Evolutionary conservation across 78 protist species (phyloP).

Genomic region (Dictyostelium citrinum): DNA sequence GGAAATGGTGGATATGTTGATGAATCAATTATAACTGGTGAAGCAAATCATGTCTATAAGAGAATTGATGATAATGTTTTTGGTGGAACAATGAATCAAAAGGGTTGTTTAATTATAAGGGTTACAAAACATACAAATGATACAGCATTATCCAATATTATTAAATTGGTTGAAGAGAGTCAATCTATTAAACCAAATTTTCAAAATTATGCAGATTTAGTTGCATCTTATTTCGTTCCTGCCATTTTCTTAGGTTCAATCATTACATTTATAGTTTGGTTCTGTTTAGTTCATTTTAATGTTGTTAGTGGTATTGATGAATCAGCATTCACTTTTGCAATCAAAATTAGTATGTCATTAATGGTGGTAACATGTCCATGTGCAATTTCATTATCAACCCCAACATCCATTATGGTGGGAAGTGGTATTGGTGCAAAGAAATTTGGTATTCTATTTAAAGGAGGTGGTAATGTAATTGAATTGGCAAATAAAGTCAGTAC

Average conservation of each 20-base stretch:
- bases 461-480: conserved; percentile 92
- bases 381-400: conserved; percentile 89
- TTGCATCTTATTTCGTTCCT: conserved; percentile 91
- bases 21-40: conserved; percentile 94
- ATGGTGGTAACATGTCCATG: conserved; percentile 95
- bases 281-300: background rate
- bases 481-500: background rate
- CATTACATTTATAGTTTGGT: conserved; percentile 86
- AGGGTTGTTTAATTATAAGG: conserved; percentile 29
- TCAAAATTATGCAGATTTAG: conserved; percentile 84
- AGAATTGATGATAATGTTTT: conserved; percentile 67
- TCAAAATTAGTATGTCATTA: conserved; percentile 80
- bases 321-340: conserved; percentile 34
- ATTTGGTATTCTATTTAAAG: conserved; percentile 87
- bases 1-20: conserved; percentile 77
- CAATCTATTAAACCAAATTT: conserved; percentile 82
- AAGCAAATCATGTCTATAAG: conserved; percentile 83
- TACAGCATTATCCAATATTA: conserved; percentile 82
- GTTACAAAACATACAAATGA: conserved; percentile 78
- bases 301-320: background rate
- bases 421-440: conserved; percentile 83
- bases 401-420: conserved; percentile 95
- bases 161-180: conserved; percentile 88
- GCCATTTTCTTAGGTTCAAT: conserved; percentile 77
- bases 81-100: conserved; percentile 90